Conservation (phyloP, 805 yeast species). For the Kluyveromyces lactis region DNA sequence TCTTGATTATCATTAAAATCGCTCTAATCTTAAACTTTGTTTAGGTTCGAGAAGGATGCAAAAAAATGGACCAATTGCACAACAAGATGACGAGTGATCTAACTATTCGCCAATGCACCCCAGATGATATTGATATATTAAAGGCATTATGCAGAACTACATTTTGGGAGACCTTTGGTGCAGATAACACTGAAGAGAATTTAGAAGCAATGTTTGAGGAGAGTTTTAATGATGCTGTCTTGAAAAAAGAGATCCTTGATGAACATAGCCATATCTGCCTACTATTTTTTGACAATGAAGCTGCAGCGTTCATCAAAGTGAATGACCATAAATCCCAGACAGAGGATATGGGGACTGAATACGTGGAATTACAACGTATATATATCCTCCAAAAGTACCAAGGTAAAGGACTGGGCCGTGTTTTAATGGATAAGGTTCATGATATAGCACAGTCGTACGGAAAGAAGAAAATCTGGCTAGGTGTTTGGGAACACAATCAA, state of each 20-base stretch:
- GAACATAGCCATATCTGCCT: not conserved
- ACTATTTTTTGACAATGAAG: not conserved
- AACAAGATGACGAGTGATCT: not conserved
- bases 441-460: no score
- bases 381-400: no score
- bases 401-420: no score
- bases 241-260: not conserved
- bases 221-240: not conserved
- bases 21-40: no score
- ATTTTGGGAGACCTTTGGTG: not conserved
- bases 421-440: no score
- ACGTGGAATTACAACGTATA: not conserved
- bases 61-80: no score
- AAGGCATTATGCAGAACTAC: not conserved
- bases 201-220: not conserved
- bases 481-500: no score
- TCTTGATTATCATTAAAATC: no score
- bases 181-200: not conserved
- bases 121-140: not conserved
- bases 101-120: not conserved
- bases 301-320: not conserved
- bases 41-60: no score
- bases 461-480: no score
- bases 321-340: not conserved
- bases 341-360: not conserved